phyloP scores from a whole-genome alignment of 2,329 filamentous ascomycete species.

The Ceratocystis destructans region DNA sequence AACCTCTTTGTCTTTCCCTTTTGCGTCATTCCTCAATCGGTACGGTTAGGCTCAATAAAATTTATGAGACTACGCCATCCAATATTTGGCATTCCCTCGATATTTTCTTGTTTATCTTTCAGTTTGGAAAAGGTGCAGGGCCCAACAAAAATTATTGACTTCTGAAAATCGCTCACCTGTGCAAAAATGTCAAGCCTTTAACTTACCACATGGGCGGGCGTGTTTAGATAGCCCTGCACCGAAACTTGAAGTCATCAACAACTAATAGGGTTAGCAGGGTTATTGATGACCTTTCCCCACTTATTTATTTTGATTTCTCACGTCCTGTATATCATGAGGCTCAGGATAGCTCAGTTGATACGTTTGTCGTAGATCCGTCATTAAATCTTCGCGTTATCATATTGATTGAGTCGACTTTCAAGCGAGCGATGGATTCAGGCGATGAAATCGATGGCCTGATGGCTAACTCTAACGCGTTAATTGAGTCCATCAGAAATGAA shows the following conservation, averaged over 20 bases:
- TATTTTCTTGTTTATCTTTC: neutral
- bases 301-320: too few relatives aligned
- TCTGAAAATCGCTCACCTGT: too few relatives aligned
- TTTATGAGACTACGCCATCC: slow-evolving; percentile 6
- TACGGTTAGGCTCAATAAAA: slow-evolving; percentile 1
- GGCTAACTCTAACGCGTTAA: slow-evolving; percentile 10
- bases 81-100: neutral
- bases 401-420: neutral
- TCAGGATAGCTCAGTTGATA: too few relatives aligned
- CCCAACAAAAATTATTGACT: too few relatives aligned
- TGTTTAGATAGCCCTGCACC: too few relatives aligned
- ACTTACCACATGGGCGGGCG: too few relatives aligned
- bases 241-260: too few relatives aligned
- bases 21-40: neutral
- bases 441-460: slow-evolving; percentile 12
- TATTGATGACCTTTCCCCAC: too few relatives aligned
- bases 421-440: neutral
- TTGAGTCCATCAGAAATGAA: slow-evolving; percentile 18
- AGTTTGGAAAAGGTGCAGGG: slow-evolving; percentile 4
- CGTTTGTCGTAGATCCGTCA: too few relatives aligned
- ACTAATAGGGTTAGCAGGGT: too few relatives aligned
- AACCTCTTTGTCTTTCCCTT: neutral
- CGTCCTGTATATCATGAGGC: too few relatives aligned
- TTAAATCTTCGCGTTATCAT: neutral
- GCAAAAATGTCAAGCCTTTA: too few relatives aligned